Percentiles rank a stretch among this genome's conserved stretches.
These are phyloP conservation scores for Talaromyces sp. DNA, from an alignment of 2,329 filamentous ascomycete species.

Conservation along the genomic window DNA sequence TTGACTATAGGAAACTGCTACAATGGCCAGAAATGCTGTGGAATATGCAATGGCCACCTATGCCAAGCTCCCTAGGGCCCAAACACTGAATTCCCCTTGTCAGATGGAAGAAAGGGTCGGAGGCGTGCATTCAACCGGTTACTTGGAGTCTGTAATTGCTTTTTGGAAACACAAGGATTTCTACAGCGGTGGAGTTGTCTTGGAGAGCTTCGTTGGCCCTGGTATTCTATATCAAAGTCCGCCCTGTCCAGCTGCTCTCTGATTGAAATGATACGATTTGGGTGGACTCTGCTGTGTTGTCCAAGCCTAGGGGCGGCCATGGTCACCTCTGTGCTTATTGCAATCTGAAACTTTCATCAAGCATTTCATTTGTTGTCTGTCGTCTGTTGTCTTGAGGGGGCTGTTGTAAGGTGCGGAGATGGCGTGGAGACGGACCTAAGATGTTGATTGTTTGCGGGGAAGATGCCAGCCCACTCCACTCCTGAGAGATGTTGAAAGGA, in stretches of 20 bases:
- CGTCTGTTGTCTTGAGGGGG: not conserved
- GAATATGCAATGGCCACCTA: not conserved
- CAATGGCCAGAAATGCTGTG: not conserved
- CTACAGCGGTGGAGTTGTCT: not conserved
- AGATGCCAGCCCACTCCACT: not conserved
- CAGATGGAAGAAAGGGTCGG: not conserved
- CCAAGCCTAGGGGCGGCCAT: not conserved
- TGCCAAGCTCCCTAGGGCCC: not conserved
- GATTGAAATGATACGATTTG: not conserved
- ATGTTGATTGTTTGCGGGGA: conserved; percentile 1
- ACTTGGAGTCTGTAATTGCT: not conserved
- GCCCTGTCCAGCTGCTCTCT: not conserved
- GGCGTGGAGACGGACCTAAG: not conserved
- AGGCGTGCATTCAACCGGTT: not conserved
- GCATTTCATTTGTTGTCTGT: not conserved
- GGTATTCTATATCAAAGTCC: not conserved
- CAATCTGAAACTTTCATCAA: not conserved
- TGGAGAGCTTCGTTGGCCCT: not conserved
- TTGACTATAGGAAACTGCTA: not conserved
- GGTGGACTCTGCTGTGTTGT: not conserved
- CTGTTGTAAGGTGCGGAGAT: not conserved
- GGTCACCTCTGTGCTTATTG: not conserved
- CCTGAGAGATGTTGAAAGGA: not conserved
- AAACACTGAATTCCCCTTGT: not conserved
- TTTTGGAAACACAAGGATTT: too few relatives aligned